Conservation (phyloP, 2,329 filamentous ascomycete genomes). For the Diaporthe sp. region DNA sequence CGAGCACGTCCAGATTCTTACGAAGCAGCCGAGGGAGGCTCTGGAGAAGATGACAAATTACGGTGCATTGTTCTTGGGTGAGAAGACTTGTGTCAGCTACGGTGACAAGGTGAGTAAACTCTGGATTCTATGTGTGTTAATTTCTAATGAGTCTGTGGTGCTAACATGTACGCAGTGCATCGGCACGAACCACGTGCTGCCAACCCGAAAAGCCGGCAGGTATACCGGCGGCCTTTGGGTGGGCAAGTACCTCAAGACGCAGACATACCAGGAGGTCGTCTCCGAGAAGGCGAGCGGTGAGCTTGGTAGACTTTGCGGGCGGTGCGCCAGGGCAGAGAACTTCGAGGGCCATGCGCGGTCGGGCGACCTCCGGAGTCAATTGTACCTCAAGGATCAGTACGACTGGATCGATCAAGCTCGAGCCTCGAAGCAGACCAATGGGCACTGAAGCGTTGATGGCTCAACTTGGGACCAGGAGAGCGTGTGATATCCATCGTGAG, state of each 20-base stretch:
- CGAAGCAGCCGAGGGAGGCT: constrained; percentile 61
- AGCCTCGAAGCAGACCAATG: constrained; percentile 7
- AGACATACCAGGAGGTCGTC: constrained; percentile 67
- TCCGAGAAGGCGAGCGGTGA: constrained; percentile 59
- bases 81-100: constrained; percentile 66
- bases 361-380: constrained; percentile 61
- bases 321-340: constrained; percentile 63
- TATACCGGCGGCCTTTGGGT: constrained; percentile 69
- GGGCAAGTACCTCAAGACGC: constrained; percentile 65
- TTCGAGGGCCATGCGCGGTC: constrained; percentile 68
- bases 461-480: no score
- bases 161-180: constrained; percentile 57
- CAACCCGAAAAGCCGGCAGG: constrained; percentile 60
- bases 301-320: constrained; percentile 62
- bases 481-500: not conserved
- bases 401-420: constrained; percentile 52
- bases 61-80: constrained; percentile 64
- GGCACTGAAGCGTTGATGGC: not conserved
- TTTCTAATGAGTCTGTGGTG: not conserved
- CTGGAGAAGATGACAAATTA: constrained; percentile 66
- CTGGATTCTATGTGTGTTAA: not conserved
- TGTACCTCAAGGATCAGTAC: constrained; percentile 57
- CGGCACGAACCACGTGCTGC: constrained; percentile 68
- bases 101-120: constrained; percentile 62
- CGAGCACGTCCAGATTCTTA: constrained; percentile 65